Conservation (phyloP, 768 basidiomycete species). For the Boletus subparvulus region DNA sequence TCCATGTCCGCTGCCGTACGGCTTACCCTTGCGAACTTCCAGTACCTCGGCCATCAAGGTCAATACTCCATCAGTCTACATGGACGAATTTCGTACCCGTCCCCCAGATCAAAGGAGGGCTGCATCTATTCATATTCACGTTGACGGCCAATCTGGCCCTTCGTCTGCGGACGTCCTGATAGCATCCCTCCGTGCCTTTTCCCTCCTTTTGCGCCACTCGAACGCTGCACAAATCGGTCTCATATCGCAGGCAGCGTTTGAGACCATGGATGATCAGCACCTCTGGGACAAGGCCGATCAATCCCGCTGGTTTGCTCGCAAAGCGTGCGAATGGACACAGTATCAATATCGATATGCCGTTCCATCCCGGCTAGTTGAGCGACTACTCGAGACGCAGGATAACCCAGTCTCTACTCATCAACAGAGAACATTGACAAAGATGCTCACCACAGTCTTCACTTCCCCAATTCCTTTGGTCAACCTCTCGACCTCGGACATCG, state of each 20-base stretch:
- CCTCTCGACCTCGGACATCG: slow-evolving; percentile 85
- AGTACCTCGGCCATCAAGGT: slow-evolving; percentile 67
- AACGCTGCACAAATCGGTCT: slow-evolving; percentile 72
- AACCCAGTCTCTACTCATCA: slow-evolving; percentile 43
- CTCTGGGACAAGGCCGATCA: slow-evolving; percentile 70
- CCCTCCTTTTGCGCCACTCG: slow-evolving; percentile 70
- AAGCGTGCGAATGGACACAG: slow-evolving; percentile 82
- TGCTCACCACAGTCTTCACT: slow-evolving; percentile 83
- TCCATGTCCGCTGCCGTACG: background rate
- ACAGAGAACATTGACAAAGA: slow-evolving; percentile 64
- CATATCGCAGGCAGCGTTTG: slow-evolving; percentile 71
- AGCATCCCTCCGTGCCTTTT: slow-evolving; percentile 69
- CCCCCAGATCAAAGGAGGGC: slow-evolving; percentile 81
- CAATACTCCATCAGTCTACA: slow-evolving; percentile 70
- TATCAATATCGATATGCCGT: slow-evolving; percentile 93
- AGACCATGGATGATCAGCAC: slow-evolving; percentile 57
- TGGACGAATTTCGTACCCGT: slow-evolving; percentile 80
- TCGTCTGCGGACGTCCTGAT: slow-evolving; percentile 69
- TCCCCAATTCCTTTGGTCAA: slow-evolving; percentile 83
- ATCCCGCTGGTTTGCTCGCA: slow-evolving; percentile 80
- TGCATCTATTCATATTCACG: slow-evolving; percentile 83
- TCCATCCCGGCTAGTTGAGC: slow-evolving; percentile 81
- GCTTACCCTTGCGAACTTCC: background rate
- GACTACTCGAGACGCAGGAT: slow-evolving; percentile 64
- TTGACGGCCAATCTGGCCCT: slow-evolving; percentile 88